Evolutionary conservation across 495 filamentous ascomycete species (phyloP).

Genomic region (Hyaloscypha hepaticicola): DNA sequence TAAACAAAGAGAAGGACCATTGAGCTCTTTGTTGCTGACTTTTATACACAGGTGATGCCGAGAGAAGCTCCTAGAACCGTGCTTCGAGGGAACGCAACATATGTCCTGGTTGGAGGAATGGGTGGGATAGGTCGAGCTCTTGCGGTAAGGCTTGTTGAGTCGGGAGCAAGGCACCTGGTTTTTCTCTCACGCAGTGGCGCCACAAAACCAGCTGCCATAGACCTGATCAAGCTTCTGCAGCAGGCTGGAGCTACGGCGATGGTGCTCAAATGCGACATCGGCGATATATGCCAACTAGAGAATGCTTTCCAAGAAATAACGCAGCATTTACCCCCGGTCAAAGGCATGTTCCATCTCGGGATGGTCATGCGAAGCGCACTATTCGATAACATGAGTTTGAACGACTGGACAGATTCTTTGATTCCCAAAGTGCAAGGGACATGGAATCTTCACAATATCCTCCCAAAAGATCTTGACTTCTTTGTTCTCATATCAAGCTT

Average conservation of each 20-base stretch:
- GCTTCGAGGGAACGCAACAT: slow-evolving; percentile 42
- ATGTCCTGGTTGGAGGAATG: slow-evolving; percentile 61
- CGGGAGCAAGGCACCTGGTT: slow-evolving; percentile 57
- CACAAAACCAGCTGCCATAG: slow-evolving; percentile 21
- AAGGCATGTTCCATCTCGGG: slow-evolving; percentile 47
- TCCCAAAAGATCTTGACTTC: slow-evolving; percentile 56
- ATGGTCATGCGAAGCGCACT: slow-evolving; percentile 58
- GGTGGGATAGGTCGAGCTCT: slow-evolving; percentile 64
- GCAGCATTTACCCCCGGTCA: slow-evolving; percentile 46
- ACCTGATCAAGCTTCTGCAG: slow-evolving; percentile 21
- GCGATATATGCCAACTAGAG: slow-evolving; percentile 25
- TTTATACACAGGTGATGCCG: slow-evolving; percentile 17
- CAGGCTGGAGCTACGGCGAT: slow-evolving; percentile 26
- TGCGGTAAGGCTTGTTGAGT: slow-evolving; percentile 56
- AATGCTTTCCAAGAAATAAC: slow-evolving; percentile 12
- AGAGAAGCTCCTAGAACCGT: slow-evolving; percentile 4
- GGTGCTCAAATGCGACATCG: slow-evolving; percentile 41
- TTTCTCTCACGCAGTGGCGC: slow-evolving; percentile 56
- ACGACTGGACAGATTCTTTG: slow-evolving; percentile 48
- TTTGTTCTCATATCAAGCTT: slow-evolving; percentile 65
- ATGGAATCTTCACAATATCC: slow-evolving; percentile 56
- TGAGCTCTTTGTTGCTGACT: slow-evolving; percentile 5
- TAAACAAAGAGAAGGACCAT: not conserved
- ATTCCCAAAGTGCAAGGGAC: slow-evolving; percentile 55
- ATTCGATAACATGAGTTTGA: slow-evolving; percentile 54